Percentiles rank a stretch among this genome's conserved stretches.
Conservation (phyloP, 2,329 filamentous ascomycete species). For the Ascochyta rabiei region DNA sequence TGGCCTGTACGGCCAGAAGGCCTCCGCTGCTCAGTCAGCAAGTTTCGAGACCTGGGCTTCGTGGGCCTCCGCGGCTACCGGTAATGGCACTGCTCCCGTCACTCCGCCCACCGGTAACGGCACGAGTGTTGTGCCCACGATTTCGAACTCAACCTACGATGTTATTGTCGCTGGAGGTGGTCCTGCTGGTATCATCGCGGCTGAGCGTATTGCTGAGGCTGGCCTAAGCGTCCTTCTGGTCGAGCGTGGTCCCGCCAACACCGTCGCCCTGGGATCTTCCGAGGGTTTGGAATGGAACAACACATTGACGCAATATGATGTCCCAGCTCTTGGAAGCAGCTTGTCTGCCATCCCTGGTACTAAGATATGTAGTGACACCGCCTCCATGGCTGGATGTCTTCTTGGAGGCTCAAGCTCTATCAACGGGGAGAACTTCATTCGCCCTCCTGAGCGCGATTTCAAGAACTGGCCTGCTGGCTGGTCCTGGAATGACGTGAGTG, state of each 20-base stretch:
- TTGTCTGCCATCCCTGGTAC: conserved; percentile 13
- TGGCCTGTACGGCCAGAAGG: conserved; percentile 25
- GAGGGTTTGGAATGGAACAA: conserved; percentile 13
- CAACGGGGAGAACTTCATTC: conserved; percentile 61
- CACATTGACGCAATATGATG: conserved; percentile 13
- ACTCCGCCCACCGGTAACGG: conserved; percentile 10
- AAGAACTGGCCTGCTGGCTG: conserved; percentile 31
- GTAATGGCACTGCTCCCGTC: conserved; percentile 11
- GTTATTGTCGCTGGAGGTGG: conserved; percentile 17
- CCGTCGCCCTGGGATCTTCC: conserved; percentile 9
- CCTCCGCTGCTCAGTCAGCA: conserved; percentile 26
- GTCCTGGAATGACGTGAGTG: conserved; percentile 26
- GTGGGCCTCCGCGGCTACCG: conserved; percentile 15
- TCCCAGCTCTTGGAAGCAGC: conserved; percentile 14
- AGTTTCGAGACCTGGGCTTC: conserved; percentile 32
- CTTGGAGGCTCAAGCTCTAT: conserved; percentile 51
- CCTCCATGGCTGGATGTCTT: conserved; percentile 17
- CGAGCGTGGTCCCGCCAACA: conserved; percentile 15
- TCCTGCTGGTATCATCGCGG: conserved; percentile 18
- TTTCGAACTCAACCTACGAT: conserved; percentile 16
- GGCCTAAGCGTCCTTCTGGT: conserved; percentile 16
- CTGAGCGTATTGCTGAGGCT: conserved; percentile 15
- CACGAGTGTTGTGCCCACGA: conserved; percentile 33
- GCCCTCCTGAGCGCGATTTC: conserved; percentile 51
- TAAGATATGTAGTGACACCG: conserved; percentile 19